Evolutionary conservation across 2,329 filamentous ascomycete species (phyloP).

Genomic region (Arthrinium phaeospermum): DNA sequence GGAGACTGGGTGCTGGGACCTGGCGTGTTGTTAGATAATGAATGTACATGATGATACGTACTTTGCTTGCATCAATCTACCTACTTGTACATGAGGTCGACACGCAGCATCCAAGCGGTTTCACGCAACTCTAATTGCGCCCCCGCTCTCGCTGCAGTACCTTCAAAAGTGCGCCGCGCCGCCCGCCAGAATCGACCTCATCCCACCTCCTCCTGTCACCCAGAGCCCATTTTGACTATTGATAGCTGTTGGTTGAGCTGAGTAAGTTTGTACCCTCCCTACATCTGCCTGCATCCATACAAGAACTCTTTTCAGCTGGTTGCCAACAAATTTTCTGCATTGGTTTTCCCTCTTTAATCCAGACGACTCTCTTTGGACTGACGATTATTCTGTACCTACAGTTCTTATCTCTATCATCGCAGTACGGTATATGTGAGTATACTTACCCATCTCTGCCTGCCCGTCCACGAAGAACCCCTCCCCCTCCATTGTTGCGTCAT

Average conservation of each 20-base stretch:
- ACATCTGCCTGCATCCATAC: not conserved
- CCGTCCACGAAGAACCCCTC: not conserved
- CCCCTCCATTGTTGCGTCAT: constrained; percentile 8
- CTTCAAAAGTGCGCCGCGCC: constrained; percentile 14
- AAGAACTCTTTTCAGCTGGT: not conserved
- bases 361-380: not conserved
- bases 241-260: constrained; percentile 11
- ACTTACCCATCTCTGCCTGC: not conserved
- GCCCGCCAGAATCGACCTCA: constrained; percentile 12
- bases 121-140: constrained; percentile 8
- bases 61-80: no score
- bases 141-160: constrained; percentile 8
- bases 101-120: not conserved
- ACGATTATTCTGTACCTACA: not conserved
- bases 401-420: not conserved
- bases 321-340: not conserved
- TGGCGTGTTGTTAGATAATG: not conserved
- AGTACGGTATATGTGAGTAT: not conserved
- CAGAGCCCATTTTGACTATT: not conserved
- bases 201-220: constrained; percentile 11
- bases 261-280: not conserved
- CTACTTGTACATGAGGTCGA: no score
- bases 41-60: not conserved
- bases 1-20: not conserved
- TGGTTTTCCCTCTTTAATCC: not conserved